Evolutionary conservation across 805 yeast species (phyloP).

Genomic region (Cyberlindnera bimundalis): DNA sequence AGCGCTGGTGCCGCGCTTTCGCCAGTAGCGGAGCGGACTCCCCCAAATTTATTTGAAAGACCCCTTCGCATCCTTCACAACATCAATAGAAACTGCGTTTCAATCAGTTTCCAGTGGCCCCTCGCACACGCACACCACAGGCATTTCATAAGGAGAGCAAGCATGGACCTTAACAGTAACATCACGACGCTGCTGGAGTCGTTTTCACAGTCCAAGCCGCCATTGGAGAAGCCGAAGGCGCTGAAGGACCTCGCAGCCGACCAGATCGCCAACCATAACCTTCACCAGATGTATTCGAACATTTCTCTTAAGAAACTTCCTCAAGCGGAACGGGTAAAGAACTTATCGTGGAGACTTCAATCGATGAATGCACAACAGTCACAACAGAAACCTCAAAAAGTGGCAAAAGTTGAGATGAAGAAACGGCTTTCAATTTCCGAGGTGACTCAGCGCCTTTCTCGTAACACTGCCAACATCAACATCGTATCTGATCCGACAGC

Average conservation of each 20-base stretch:
- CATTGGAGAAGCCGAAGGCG: slow-evolving; percentile 1
- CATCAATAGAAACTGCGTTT: too few relatives aligned
- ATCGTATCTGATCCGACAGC: slow-evolving; percentile 4
- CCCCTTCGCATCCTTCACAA: too few relatives aligned
- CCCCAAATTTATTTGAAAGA: too few relatives aligned
- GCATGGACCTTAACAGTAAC: slow-evolving; percentile 10
- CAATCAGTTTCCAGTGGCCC: too few relatives aligned
- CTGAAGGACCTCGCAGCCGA: slow-evolving; percentile 12
- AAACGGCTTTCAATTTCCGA: slow-evolving; percentile 9
- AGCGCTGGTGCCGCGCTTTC: background rate
- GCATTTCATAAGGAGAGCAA: too few relatives aligned
- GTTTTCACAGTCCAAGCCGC: slow-evolving; percentile 5
- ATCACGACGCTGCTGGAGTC: slow-evolving; percentile 16
- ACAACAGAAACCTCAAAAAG: slow-evolving; percentile 1
- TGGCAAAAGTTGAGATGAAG: slow-evolving; percentile 1
- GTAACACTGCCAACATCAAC: background rate
- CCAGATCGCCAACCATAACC: slow-evolving; percentile 10
- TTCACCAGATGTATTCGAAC: slow-evolving; percentile 17
- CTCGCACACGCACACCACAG: too few relatives aligned
- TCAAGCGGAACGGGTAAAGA: slow-evolving; percentile 13
- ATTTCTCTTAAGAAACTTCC: slow-evolving; percentile 12
- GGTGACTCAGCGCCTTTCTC: slow-evolving; percentile 7
- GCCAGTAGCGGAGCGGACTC: too few relatives aligned
- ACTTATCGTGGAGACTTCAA: slow-evolving; percentile 18
- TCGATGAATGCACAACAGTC: slow-evolving; percentile 1